Evolutionary conservation across 2,329 filamentous ascomycete species (phyloP).

Genomic region (Trichoderma atroviride): DNA sequence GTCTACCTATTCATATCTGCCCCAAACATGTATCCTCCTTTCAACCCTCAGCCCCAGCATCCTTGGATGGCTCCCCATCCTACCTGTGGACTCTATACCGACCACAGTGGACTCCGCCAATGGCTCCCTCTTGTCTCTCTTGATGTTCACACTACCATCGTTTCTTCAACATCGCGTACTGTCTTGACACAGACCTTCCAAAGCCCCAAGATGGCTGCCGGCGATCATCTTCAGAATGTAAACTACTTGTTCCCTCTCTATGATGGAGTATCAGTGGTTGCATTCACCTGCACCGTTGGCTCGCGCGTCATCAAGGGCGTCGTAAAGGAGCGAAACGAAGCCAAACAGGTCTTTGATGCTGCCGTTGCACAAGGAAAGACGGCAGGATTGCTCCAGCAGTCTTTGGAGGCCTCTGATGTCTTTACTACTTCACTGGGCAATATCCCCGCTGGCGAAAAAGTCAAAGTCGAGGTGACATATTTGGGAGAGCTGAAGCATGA

Average conservation of each 20-base stretch:
- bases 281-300: conserved; percentile 66
- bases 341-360: conserved; percentile 60
- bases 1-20: background rate
- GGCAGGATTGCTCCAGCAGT: conserved; percentile 67
- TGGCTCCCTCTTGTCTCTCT: conserved; percentile 64
- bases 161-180: conserved; percentile 55
- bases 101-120: conserved; percentile 30
- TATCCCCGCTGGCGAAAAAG: conserved; percentile 58
- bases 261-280: conserved; percentile 70
- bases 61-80: background rate
- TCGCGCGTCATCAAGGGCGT: conserved; percentile 62
- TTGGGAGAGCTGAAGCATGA: conserved; percentile 74
- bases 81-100: conserved; percentile 42
- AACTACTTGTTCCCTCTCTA: conserved; percentile 72
- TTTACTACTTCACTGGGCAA: conserved; percentile 72
- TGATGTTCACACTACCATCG: conserved; percentile 62
- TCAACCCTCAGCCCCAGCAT: background rate
- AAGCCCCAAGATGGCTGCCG: conserved; percentile 50
- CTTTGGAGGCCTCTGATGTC: conserved; percentile 62
- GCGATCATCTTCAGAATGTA: conserved; percentile 47
- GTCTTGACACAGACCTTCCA: conserved; percentile 60
- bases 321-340: conserved; percentile 67
- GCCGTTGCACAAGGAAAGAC: conserved; percentile 62
- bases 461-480: conserved; percentile 66
- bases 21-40: background rate